Evolutionary conservation across 345 rosid species (phyloP).

Genomic region (Nephelium lappaceum): DNA sequence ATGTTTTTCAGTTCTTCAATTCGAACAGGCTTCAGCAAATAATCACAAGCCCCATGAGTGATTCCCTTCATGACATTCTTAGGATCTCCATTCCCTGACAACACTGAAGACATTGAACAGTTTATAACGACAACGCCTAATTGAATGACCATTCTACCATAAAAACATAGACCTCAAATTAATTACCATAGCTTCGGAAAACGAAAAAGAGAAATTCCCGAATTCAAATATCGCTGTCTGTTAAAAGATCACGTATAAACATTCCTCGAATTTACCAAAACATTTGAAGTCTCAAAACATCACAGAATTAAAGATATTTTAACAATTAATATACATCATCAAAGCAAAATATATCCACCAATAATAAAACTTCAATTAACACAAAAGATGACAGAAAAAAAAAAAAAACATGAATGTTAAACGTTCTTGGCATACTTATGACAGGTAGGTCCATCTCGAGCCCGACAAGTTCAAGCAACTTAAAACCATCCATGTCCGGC

Average conservation of each 20-base stretch:
- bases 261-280: neutral
- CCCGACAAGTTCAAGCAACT: constrained; percentile 78
- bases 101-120: constrained; percentile 53
- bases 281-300: neutral
- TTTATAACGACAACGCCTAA: neutral
- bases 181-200: neutral
- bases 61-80: constrained; percentile 91
- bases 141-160: neutral
- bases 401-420: constrained; percentile 1
- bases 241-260: no score
- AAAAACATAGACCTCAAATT: neutral
- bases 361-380: neutral
- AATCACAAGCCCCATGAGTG: constrained; percentile 93
- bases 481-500: constrained; percentile 91
- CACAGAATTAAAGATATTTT: neutral
- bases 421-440: constrained; percentile 53
- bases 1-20: constrained; percentile 88
- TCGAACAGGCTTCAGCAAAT: constrained; percentile 88
- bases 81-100: constrained; percentile 79
- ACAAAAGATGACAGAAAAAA: constrained; percentile 1
- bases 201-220: neutral
- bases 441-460: constrained; percentile 89
- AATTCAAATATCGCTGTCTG: no score
- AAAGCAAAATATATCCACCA: neutral
- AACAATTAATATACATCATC: neutral